Evolutionary conservation across 257 asterid genomes (phyloP), one percentile per base, ranked within the genome.

Genomic region (Ligustrum vulgare): DNA sequence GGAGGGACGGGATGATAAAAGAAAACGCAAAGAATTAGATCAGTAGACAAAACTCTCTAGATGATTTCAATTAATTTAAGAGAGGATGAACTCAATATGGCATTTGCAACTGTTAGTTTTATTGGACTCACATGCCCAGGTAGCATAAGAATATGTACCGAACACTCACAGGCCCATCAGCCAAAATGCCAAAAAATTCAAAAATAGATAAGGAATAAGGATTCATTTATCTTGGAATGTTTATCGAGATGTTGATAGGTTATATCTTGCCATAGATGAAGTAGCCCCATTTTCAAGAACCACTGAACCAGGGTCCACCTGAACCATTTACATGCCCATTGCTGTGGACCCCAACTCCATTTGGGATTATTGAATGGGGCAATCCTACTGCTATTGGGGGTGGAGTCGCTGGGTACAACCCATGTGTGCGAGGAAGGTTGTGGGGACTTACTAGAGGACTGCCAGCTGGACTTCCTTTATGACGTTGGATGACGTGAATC

Each of bases 301-400:
- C 94, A 89, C 81, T 88, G 87, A 88, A 94, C 99, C 98, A 94
- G 32, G 93, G 93, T 20, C 90, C 92, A 20, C 79, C 82, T 23
- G 80, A 87, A 60, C 93, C 93, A 75, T 91, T 90, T 75, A 82
- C 84, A 72, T 89, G 96, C 35, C 94, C 96, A 68, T 91, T 94
- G 85, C 89, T 81, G 76, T 86, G 97, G 72, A 83, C 74, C 75
- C 95, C 95, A 47, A 83, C 89, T 34, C 93, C 91, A 80, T 89
- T 92, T 31, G 96, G 91, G 49, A 84, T 63, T 31, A 86, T 75
- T 16, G 95, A 25, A 36, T 91, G 89, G 15, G 96, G 93, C 80
- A 89, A 79, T 66, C 95, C 97, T 75, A 86, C 95, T 6, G 95
- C 90, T 86, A 91, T 69, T 64, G 91, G 93, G 70, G 97, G 87